phyloP scores from a whole-genome alignment of 495 filamentous ascomycete genomes.

The Neurospora sp. region DNA sequence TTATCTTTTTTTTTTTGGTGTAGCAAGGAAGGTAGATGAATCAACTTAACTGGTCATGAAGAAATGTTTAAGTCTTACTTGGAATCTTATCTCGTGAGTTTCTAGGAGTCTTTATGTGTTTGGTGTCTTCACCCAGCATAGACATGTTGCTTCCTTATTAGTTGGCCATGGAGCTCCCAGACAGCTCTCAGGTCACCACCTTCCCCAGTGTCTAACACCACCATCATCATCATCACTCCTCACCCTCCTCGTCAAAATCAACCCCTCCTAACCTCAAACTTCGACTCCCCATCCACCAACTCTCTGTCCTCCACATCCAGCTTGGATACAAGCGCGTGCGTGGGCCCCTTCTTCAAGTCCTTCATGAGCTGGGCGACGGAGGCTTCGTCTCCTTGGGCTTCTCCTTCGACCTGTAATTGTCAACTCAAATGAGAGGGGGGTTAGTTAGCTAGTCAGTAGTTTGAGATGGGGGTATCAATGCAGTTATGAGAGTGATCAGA shows the following conservation, averaged over 20 bases:
- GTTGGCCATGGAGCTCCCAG: too few species aligned
- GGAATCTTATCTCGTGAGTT: neutral
- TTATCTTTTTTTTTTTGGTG: neutral
- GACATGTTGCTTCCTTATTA: too few species aligned
- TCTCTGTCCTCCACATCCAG: conserved; percentile 59
- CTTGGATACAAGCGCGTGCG: conserved; percentile 54
- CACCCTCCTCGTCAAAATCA: neutral
- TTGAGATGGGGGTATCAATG: too few species aligned
- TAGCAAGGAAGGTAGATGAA: neutral
- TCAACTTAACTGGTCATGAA: neutral
- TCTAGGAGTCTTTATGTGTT: neutral
- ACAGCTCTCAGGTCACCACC: too few species aligned
- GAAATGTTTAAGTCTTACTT: neutral
- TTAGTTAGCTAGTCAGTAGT: neutral
- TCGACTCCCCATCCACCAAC: conserved; percentile 48
- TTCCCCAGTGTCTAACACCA: too few species aligned
- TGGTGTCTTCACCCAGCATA: too few species aligned
- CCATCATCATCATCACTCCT: too few species aligned
- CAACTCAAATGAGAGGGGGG: neutral
- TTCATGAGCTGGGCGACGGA: conserved; percentile 59
- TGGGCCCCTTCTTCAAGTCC: conserved; percentile 65
- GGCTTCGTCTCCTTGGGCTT: conserved; percentile 66
- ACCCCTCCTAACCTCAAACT: conserved; percentile 44
- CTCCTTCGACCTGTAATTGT: conserved; percentile 64
- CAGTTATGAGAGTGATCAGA: neutral